Conservation (phyloP, 352 stramenopile genomes). For the Globisporangium mamillatum region DNA sequence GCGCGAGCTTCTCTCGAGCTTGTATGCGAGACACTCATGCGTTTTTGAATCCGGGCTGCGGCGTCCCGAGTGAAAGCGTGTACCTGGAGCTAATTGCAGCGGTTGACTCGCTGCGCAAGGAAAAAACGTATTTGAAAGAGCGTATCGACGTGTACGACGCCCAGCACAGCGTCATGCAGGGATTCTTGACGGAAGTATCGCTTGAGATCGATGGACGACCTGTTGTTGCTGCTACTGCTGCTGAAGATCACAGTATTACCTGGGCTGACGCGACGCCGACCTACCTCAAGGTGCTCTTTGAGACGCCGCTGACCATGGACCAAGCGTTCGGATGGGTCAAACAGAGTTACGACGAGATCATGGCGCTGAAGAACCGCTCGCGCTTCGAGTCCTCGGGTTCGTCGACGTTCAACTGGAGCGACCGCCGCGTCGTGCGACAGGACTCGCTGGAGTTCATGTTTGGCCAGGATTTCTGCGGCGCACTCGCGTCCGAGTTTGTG, state of each 20-base stretch:
- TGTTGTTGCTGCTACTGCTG: not conserved
- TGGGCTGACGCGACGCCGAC: not conserved
- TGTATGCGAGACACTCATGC: not conserved
- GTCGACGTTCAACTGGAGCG: not conserved
- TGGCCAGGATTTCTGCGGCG: not conserved
- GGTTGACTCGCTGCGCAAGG: not conserved
- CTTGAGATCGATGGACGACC: not conserved
- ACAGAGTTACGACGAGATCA: not conserved
- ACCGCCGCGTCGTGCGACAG: not conserved
- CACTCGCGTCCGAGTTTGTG: not conserved
- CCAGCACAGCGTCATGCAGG: not conserved
- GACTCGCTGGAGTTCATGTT: not conserved
- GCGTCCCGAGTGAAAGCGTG: not conserved
- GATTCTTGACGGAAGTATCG: not conserved
- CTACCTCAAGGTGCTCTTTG: not conserved
- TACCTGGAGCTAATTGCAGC: not conserved
- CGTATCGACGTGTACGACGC: not conserved
- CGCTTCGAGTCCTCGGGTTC: not conserved
- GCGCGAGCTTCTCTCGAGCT: not conserved
- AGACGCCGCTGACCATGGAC: not conserved
- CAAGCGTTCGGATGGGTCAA: not conserved
- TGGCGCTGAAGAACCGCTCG: not conserved
- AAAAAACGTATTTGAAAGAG: not conserved
- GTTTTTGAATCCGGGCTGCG: not conserved
- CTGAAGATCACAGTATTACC: not conserved